Evolutionary conservation across 768 basidiomycete species (phyloP), one percentile per base, ranked within the genome.

Genomic region (Lactarius sp.): DNA sequence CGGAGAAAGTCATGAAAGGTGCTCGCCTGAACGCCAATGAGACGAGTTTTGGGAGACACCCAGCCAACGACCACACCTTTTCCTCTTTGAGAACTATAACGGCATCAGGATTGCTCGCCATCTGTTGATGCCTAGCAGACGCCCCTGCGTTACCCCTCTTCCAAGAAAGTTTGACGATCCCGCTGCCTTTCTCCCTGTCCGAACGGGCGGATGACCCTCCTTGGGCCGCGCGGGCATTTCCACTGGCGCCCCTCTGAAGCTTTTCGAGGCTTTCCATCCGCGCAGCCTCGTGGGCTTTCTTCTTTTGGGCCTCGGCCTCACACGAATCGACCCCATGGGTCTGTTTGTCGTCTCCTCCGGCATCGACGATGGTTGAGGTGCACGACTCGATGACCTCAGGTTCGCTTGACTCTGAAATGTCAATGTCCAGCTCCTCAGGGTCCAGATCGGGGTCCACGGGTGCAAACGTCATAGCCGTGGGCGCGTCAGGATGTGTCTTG

Each of bases 1-100:
- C 90, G 92, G 62, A 97, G 81, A 72, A 96, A 94, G 74, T 96
- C 94, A 62, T 96, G 94, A 73, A 97, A 95, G 12, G 87, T 91
- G 71, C 78, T 82, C 2, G 94, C 92, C 83, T 88, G 67, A 13
- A 22, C 20, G 34, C 20, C 9, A 31, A 41, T 54, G 46, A 64
- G 56, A 37, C 16, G 13, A 9, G 42, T 61, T 33, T 61, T 7
- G 12, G 31, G 37, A 47, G n/a, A 37, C 8, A 41, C 20, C 60
- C 16, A 64, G 53, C 55, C 27, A n/a, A 8, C 56, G 33, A 58
- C 10, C 80, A 22, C 66, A 88, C 88, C 70, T 86, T 85, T 76
- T 97, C 94, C 74, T 98, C 94, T 66, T 90, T 90, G 57, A 98
- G 82, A 22, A 94, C 85, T 47, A 98, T 89, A 3, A 93, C 85